Conservation (phyloP, 2,329 filamentous ascomycete genomes). For the Diaporthe vexans region DNA sequence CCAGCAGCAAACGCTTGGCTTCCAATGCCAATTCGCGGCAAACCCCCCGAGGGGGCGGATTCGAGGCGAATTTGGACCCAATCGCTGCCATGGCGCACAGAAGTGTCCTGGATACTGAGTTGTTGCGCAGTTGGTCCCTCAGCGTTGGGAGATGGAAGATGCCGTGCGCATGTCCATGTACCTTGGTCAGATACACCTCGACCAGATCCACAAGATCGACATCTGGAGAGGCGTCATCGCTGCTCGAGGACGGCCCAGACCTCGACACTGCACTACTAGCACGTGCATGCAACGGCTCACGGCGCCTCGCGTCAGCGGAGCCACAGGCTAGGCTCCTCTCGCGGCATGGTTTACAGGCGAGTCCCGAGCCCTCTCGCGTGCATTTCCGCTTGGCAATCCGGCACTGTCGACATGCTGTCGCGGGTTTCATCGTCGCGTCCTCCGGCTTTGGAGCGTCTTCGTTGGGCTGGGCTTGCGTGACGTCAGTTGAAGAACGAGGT, state of each 20-base stretch:
- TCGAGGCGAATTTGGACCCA: neutral
- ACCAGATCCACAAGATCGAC: neutral
- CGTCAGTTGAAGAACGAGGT: neutral
- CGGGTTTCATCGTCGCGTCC: neutral
- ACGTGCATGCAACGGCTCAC: neutral
- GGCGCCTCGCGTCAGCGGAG: neutral
- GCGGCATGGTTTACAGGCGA: neutral
- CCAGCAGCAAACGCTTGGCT: neutral
- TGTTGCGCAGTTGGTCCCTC: neutral
- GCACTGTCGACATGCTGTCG: constrained; percentile 6
- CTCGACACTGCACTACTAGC: neutral
- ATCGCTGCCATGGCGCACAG: neutral
- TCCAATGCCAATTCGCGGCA: neutral
- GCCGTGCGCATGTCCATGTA: neutral
- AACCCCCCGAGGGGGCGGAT: neutral
- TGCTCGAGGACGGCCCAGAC: neutral
- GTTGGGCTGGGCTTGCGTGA: neutral
- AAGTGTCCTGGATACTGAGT: neutral
- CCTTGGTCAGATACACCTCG: constrained; percentile 1
- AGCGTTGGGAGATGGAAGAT: neutral
- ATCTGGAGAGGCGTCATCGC: neutral
- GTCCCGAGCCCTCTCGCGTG: neutral
- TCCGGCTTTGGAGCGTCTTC: neutral
- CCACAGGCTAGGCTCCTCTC: neutral
- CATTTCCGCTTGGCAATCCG: neutral